Evolutionary conservation across 441 rosid genomes (phyloP), one percentile per base, ranked within the genome.

Genomic region (Macaranga tanarius): DNA sequence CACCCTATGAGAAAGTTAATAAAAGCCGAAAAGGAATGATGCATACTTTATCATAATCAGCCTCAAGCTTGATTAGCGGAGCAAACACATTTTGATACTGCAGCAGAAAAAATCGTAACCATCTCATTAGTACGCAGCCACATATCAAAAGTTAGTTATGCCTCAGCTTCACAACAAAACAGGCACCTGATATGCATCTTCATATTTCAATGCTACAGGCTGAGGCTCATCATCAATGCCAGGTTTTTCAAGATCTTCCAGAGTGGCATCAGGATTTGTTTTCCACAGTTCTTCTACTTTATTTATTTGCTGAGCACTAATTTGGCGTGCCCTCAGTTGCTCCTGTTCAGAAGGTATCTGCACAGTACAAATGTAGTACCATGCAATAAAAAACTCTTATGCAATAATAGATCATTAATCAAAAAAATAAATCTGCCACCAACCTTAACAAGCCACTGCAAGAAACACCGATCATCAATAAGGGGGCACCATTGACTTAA

Each of bases 21-120:
- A 51, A 11, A 44, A 60, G 55, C 38, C 20, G 31, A 42, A 68
- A 60, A 64, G 22, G 48, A 66, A 54, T 60, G 65, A 65, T 69
- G 61, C 86, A 73, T 79, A 96, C 98, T 81, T 96, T 93, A 86
- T 93, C 98, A 85, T 96, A 96, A 85, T 96, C 99, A 74, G 98
- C 99, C 87, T 96, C 99, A 56, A 93, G 98, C 90, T 96, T 96
- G 70, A 96, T 96, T 17, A 96, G 96, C 7, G 99, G 98, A n/a
- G 99, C 99, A 84, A 96, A 96, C 52, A 96, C 99, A 84, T 96
- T 96, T 93, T 93, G 98, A 86, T 93, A 96, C 99, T 96, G 95
- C 89, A 80, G 60, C 15, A 31, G 40, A 70, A 62, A 25, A 44
- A 26, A 75, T n/a, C 74, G 76, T n/a, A 52, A 84, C 47, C 70